These are phyloP conservation scores for Carex arenaria DNA, from an alignment of 202 grass and related monocot species.

Conservation along the genomic window DNA sequence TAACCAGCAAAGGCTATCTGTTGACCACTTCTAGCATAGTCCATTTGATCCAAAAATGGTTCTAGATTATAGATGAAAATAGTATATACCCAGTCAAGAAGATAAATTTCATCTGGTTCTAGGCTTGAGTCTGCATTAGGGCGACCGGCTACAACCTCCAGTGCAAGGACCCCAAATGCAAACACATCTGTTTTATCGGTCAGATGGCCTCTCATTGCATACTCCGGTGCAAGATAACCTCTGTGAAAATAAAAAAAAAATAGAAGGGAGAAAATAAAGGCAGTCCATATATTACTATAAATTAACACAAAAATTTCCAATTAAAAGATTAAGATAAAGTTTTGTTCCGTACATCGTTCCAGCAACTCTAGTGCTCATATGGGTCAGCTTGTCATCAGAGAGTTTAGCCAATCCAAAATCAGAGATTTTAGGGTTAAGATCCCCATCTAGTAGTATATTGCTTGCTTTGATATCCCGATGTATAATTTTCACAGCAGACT, in stretches of 20 bases:
- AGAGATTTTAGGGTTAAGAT: constrained; percentile 84
- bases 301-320: constrained; percentile 12
- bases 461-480: constrained; percentile 92
- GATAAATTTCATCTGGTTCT: constrained; percentile 46
- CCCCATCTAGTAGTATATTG: constrained; percentile 73
- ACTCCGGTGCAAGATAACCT: constrained; percentile 91
- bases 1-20: not conserved
- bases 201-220: constrained; percentile 90
- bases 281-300: not conserved
- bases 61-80: not conserved
- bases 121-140: constrained; percentile 42
- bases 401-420: constrained; percentile 89
- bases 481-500: constrained; percentile 62
- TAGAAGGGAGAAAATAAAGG: not conserved
- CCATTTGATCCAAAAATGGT: not conserved
- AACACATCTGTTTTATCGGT: constrained; percentile 88
- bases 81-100: constrained; percentile 74
- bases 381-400: constrained; percentile 73
- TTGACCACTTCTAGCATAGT: not conserved
- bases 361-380: constrained; percentile 82
- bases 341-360: constrained; percentile 68
- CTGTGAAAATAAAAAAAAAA: constrained; percentile 9
- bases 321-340: not conserved
- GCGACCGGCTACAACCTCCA: constrained; percentile 61
- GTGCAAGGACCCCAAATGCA: constrained; percentile 50